Evolutionary conservation across 129 eudicot genomes (phyloP).

Genomic region (Sambucus nigra): DNA sequence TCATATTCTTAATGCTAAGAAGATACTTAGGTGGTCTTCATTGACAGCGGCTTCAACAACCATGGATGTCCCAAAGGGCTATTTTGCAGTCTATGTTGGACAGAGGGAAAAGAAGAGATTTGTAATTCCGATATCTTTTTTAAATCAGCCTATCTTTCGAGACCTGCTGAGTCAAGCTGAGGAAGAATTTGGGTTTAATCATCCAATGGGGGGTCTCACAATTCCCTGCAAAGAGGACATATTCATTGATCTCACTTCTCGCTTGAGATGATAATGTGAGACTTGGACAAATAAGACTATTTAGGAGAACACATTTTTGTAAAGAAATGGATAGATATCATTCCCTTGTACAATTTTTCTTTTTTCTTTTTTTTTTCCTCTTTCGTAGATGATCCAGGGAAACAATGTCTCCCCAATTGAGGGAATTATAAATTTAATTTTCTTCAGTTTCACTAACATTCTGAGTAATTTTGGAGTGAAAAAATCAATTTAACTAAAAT

Average conservation of each 20-base stretch:
- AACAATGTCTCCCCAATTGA: too few relatives aligned
- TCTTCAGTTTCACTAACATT: too few relatives aligned
- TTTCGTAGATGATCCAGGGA: too few relatives aligned
- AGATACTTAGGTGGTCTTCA: conserved; percentile 4
- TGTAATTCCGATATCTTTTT: conserved; percentile 26
- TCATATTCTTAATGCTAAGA: conserved; percentile 1
- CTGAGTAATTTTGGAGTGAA: too few relatives aligned
- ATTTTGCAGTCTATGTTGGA: conserved; percentile 30
- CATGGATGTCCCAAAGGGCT: conserved; percentile 28
- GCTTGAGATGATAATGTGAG: conserved; percentile 1
- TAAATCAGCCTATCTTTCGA: conserved; percentile 31
- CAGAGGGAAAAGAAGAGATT: conserved; percentile 22
- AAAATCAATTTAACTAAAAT: too few relatives aligned
- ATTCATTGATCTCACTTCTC: conserved; percentile 21
- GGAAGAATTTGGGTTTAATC: conserved; percentile 32
- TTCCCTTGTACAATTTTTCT: too few relatives aligned
- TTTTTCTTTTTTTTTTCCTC: too few relatives aligned
- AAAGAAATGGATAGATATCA: background rate
- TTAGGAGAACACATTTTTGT: background rate
- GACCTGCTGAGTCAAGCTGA: conserved; percentile 29
- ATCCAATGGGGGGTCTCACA: conserved; percentile 36
- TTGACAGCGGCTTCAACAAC: background rate
- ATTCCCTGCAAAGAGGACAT: conserved; percentile 31
- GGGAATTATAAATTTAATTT: too few relatives aligned
- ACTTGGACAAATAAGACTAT: too few relatives aligned